Conservation (phyloP, 257 asterid species). For the Solanum chmielewskii region DNA sequence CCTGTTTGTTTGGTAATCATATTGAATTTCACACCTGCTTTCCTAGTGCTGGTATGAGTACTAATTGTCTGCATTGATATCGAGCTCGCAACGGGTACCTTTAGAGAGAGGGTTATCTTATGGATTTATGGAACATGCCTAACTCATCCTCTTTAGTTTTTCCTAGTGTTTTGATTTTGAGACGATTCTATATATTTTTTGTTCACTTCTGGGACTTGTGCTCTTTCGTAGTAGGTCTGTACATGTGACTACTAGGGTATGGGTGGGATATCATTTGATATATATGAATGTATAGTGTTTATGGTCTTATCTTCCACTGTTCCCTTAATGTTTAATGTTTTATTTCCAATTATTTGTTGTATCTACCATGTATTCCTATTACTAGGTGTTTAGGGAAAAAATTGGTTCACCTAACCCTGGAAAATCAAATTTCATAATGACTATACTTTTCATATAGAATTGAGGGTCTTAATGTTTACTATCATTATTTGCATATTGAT, state of each 20-base stretch:
- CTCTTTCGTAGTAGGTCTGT: background rate
- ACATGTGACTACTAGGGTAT: background rate
- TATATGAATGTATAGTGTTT: no score
- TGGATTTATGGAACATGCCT: background rate
- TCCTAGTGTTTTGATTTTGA: background rate
- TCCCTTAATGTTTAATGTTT: no score
- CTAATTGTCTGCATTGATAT: no score
- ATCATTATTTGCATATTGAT: background rate
- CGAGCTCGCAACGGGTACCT: no score
- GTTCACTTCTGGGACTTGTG: background rate
- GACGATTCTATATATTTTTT: background rate
- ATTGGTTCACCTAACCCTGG: background rate
- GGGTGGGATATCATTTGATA: background rate
- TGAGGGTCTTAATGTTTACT: background rate
- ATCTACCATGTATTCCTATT: background rate
- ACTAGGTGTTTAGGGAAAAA: background rate
- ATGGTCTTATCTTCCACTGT: no score
- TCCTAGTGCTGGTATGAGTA: no score
- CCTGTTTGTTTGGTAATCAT: no score
- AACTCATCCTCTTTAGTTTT: background rate
- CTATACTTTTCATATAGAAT: background rate
- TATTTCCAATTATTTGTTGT: background rate
- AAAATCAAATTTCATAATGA: background rate
- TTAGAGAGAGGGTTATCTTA: background rate
- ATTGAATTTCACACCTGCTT: no score